phyloP scores from a whole-genome alignment of 2,329 filamentous ascomycete species.

The Massarina eburnea region DNA sequence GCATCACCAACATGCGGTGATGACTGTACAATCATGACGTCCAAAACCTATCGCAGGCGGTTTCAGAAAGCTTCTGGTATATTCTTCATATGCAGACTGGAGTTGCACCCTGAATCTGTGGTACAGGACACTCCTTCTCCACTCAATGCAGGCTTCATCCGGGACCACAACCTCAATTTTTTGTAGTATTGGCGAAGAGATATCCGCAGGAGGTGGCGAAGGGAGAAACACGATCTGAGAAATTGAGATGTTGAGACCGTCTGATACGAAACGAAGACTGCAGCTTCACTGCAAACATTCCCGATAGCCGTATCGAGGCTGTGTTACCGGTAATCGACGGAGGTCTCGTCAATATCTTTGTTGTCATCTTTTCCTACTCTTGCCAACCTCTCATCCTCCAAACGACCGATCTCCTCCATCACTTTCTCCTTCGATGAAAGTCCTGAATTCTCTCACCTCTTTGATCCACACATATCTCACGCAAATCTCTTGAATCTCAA shows the following conservation, averaged over 20 bases:
- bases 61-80: background rate
- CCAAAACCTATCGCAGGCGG: background rate
- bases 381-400: background rate
- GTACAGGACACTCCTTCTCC: background rate
- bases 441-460: slow-evolving; percentile 44
- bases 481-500: slow-evolving; percentile 46
- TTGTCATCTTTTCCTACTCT: background rate
- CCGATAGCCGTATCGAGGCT: background rate
- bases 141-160: background rate
- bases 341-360: too few species aligned
- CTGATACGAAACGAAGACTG: background rate
- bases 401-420: background rate
- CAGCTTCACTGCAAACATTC: background rate
- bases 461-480: slow-evolving; percentile 44
- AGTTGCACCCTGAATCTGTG: background rate
- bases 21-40: background rate
- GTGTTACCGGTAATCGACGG: background rate
- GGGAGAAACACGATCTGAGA: background rate
- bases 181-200: background rate
- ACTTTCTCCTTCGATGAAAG: slow-evolving; percentile 28
- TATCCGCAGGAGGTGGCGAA: background rate
- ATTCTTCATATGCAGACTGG: background rate
- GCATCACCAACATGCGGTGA: too few species aligned
- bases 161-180: background rate
- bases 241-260: background rate